phyloP scores from a whole-genome alignment of 225 moss, liverwort and hornwort genomes.

The Antitrichia curtipendula region DNA sequence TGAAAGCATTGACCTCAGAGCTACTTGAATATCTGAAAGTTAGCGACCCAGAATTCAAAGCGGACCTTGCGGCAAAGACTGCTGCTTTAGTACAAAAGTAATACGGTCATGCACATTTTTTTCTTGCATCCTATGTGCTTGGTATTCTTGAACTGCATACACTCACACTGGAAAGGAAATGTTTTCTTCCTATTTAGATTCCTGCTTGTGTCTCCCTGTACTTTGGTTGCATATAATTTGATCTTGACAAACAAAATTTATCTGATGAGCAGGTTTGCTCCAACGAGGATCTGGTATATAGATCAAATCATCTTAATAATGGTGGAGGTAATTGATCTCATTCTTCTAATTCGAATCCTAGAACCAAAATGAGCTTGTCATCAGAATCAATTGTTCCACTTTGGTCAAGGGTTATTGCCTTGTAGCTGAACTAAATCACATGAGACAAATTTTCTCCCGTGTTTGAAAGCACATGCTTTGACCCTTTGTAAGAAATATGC shows the following conservation, averaged over 20 bases:
- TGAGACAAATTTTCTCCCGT: not conserved
- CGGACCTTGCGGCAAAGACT: slow-evolving; percentile 71
- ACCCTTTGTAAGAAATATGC: not conserved
- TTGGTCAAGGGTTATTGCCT: not conserved
- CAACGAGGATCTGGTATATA: slow-evolving; percentile 85
- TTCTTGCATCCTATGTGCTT: not conserved
- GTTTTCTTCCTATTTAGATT: not conserved
- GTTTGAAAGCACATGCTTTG: not conserved
- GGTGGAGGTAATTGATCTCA: slow-evolving; percentile 53
- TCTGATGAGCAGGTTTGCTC: slow-evolving; percentile 55
- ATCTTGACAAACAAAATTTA: not conserved
- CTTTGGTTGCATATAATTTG: not conserved
- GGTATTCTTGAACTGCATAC: not conserved
- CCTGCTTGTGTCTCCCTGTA: not conserved
- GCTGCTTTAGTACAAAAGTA: slow-evolving; percentile 79
- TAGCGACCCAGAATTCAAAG: slow-evolving; percentile 78
- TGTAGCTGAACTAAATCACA: not conserved
- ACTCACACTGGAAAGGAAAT: not conserved
- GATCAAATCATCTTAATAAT: slow-evolving; percentile 77
- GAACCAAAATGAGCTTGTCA: not conserved
- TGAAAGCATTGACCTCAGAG: slow-evolving; percentile 70
- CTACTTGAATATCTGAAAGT: slow-evolving; percentile 84
- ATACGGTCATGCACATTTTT: not conserved
- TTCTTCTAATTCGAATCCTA: not conserved
- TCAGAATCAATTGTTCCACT: not conserved